Percentiles rank a stretch among this genome's conserved stretches.
These are phyloP conservation scores for Aquilaria agallochum DNA, from an alignment of 441 rosid species.

Conservation along the genomic window DNA sequence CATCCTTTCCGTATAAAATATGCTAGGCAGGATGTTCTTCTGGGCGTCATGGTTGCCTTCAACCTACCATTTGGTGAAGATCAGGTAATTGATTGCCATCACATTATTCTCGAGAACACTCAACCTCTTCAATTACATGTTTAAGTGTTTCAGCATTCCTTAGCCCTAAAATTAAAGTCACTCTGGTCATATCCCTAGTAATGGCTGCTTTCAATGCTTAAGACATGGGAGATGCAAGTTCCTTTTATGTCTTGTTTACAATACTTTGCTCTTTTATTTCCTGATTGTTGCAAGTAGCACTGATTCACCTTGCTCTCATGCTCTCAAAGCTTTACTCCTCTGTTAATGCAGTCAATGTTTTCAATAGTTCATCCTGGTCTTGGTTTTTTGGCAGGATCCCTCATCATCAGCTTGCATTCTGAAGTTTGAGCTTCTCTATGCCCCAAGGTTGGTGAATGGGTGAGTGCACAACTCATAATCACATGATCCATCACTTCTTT, in stretches of 20 bases:
- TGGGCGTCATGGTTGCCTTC: constrained; percentile 79
- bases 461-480: constrained; percentile 19
- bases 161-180: background rate
- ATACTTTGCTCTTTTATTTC: no score
- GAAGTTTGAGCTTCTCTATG: constrained; percentile 89
- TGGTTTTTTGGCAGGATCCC: constrained; percentile 45
- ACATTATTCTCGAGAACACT: background rate
- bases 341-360: background rate
- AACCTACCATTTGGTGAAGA: constrained; percentile 45
- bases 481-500: background rate
- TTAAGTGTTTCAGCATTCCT: background rate
- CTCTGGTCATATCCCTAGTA: background rate
- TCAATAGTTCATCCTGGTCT: no score
- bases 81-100: constrained; percentile 47
- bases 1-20: constrained; percentile 86
- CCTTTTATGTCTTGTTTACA: no score
- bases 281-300: no score
- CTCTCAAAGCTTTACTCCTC: constrained; percentile 1
- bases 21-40: constrained; percentile 79
- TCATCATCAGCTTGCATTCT: constrained; percentile 72
- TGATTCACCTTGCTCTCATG: no score
- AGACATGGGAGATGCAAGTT: no score
- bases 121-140: background rate
- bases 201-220: no score
- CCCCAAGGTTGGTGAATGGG: constrained; percentile 52